These are phyloP conservation scores for Backusella australiensis DNA, from an alignment of 192 early-diverging fungal species.

Conservation along the genomic window DNA sequence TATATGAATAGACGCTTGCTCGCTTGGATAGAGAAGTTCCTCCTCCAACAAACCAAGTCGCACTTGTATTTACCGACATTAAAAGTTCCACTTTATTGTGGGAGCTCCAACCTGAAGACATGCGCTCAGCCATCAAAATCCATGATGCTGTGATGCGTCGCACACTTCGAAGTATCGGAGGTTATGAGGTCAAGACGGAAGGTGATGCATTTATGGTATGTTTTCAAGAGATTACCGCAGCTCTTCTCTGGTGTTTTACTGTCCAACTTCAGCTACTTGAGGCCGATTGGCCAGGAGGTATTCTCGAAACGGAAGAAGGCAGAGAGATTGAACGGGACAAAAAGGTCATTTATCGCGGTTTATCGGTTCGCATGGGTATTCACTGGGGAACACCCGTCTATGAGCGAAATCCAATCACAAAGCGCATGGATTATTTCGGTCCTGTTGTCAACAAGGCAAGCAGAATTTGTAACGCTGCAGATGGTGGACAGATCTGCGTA, in stretches of 20 bases:
- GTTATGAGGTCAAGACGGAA: constrained; percentile 95
- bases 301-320: constrained; percentile 73
- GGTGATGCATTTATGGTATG: constrained; percentile 93
- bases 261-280: constrained; percentile 81
- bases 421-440: constrained; percentile 94
- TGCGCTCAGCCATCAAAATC: constrained; percentile 83
- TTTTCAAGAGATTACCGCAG: constrained; percentile 77
- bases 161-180: constrained; percentile 75
- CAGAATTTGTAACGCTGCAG: constrained; percentile 77
- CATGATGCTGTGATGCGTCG: constrained; percentile 84
- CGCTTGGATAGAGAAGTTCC: constrained; percentile 74
- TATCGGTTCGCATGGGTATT: constrained; percentile 92
- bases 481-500: constrained; percentile 87
- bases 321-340: constrained; percentile 62
- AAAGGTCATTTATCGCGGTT: constrained; percentile 76
- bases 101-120: constrained; percentile 80
- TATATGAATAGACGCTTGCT: constrained; percentile 42
- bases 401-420: constrained; percentile 84
- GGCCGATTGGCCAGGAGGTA: constrained; percentile 86
- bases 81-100: constrained; percentile 89
- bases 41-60: constrained; percentile 80
- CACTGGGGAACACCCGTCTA: constrained; percentile 86
- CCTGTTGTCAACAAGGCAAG: constrained; percentile 88
- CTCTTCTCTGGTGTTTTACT: constrained; percentile 84
- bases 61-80: constrained; percentile 90